A percentile compares a stretch with the other conserved stretches of the same genome.
phyloP scores from a whole-genome alignment of 1,139 yeast species.

The Suhomyces wounanorum region DNA sequence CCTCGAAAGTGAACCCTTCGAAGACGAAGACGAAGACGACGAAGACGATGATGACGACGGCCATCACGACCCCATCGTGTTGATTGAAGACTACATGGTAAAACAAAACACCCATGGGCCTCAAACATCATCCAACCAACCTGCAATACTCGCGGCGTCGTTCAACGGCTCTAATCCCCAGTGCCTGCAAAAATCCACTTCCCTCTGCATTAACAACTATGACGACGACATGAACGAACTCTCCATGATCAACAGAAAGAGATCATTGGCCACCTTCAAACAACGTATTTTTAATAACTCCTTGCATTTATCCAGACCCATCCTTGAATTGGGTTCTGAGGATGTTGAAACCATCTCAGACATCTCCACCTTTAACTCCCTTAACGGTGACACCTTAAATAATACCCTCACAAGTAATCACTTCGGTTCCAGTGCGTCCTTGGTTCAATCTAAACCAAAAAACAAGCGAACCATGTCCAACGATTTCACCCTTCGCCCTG shows the following conservation, averaged over 20 bases:
- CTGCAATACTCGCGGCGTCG: neutral
- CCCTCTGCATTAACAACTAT: neutral
- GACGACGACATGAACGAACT: conserved; percentile 10
- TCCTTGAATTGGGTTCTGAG: conserved; percentile 9
- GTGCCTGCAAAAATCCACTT: neutral
- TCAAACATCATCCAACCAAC: neutral
- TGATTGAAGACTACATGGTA: conserved; percentile 52
- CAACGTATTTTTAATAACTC: conserved; percentile 21
- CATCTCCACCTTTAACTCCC: conserved; percentile 16
- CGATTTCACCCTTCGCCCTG: conserved; percentile 11
- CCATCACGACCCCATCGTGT: conserved; percentile 49
- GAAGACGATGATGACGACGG: conserved; percentile 29
- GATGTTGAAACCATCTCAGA: conserved; percentile 16
- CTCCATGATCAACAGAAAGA: conserved; percentile 27
- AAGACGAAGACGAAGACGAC: conserved; percentile 17
- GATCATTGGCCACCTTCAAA: conserved; percentile 45
- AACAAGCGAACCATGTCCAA: conserved; percentile 20
- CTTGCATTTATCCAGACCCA: conserved; percentile 7
- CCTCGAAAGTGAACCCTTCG: conserved; percentile 10
- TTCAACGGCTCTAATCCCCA: neutral
- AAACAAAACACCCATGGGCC: conserved; percentile 3
- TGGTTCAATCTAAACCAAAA: conserved; percentile 10
- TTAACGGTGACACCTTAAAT: conserved; percentile 15
- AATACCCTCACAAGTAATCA: conserved; percentile 7
- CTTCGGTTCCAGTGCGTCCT: conserved; percentile 3